Evolutionary conservation across 163 green algal species (phyloP).

Genomic region (Trebouxiophyceae sp.): DNA sequence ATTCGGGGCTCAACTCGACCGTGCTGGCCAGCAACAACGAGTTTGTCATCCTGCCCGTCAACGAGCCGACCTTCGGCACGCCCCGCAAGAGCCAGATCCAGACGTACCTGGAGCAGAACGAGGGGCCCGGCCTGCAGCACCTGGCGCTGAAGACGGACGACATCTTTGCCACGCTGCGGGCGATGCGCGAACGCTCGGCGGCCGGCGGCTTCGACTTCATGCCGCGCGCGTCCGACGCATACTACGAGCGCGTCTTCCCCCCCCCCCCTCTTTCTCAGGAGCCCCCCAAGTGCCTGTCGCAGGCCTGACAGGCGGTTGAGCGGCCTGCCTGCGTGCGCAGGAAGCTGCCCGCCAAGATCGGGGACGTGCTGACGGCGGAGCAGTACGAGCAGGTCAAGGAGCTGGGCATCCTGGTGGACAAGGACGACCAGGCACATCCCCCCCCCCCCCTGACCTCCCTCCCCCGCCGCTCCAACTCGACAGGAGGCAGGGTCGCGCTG

Average conservation of each 20-base stretch:
- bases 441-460: background rate
- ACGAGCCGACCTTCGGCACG: constrained; percentile 96
- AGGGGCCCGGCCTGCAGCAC: constrained; percentile 94
- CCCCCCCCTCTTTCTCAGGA: background rate
- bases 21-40: constrained; percentile 93
- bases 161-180: constrained; percentile 78
- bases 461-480: too few relatives aligned
- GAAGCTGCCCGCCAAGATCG: constrained; percentile 65
- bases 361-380: constrained; percentile 62
- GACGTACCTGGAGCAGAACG: constrained; percentile 97
- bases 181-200: constrained; percentile 59
- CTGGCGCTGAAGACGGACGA: constrained; percentile 92
- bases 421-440: constrained; percentile 66
- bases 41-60: constrained; percentile 90
- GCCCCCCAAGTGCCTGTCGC: background rate
- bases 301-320: background rate
- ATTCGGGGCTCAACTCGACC: constrained; percentile 86
- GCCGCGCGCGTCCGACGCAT: constrained; percentile 62
- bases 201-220: constrained; percentile 96
- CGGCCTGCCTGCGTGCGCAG: constrained; percentile 2
- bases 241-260: constrained; percentile 60
- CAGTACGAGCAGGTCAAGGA: constrained; percentile 75
- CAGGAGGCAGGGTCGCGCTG: too few relatives aligned
- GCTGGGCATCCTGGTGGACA: constrained; percentile 91
- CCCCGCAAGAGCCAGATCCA: constrained; percentile 85